These are phyloP conservation scores for Henckelia pumila DNA, from an alignment of 257 asterid species.

Conservation along the genomic window DNA sequence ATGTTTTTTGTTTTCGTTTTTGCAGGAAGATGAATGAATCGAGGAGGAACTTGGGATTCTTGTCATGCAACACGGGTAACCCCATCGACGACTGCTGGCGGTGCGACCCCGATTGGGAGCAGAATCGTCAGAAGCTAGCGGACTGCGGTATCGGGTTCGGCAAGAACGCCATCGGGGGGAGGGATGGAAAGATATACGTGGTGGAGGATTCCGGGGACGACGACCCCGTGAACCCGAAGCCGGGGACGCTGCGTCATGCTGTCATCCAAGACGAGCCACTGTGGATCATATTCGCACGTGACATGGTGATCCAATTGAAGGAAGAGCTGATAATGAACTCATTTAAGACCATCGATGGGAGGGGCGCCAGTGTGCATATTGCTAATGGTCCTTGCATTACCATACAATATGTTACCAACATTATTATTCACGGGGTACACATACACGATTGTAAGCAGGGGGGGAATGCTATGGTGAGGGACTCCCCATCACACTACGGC, in stretches of 20 bases:
- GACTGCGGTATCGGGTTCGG: slow-evolving; percentile 69
- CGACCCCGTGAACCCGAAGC: slow-evolving; percentile 49
- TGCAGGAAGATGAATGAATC: slow-evolving; percentile 44
- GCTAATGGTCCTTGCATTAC: slow-evolving; percentile 69
- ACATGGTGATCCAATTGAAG: slow-evolving; percentile 58
- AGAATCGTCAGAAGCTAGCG: slow-evolving; percentile 49
- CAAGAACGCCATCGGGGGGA: slow-evolving; percentile 56
- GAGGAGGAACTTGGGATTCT: slow-evolving; percentile 40
- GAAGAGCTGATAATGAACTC: slow-evolving; percentile 65
- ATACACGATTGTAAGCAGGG: no score
- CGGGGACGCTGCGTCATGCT: slow-evolving; percentile 57
- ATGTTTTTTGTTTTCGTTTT: no score
- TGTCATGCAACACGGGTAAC: slow-evolving; percentile 38
- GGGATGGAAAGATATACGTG: slow-evolving; percentile 54
- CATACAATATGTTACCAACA: slow-evolving; percentile 53
- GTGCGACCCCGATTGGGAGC: slow-evolving; percentile 59
- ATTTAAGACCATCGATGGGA: slow-evolving; percentile 64
- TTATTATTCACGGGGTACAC: no score
- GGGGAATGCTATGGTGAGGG: slow-evolving; percentile 62
- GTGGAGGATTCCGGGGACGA: slow-evolving; percentile 46
- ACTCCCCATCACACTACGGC: slow-evolving; percentile 54
- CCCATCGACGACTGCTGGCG: slow-evolving; percentile 90
- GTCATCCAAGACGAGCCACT: slow-evolving; percentile 52
- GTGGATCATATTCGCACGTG: slow-evolving; percentile 60
- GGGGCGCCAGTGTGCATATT: slow-evolving; percentile 65